phyloP scores from a whole-genome alignment of 306 rosid genomes.

The Cotoneaster glaucophyllus region DNA sequence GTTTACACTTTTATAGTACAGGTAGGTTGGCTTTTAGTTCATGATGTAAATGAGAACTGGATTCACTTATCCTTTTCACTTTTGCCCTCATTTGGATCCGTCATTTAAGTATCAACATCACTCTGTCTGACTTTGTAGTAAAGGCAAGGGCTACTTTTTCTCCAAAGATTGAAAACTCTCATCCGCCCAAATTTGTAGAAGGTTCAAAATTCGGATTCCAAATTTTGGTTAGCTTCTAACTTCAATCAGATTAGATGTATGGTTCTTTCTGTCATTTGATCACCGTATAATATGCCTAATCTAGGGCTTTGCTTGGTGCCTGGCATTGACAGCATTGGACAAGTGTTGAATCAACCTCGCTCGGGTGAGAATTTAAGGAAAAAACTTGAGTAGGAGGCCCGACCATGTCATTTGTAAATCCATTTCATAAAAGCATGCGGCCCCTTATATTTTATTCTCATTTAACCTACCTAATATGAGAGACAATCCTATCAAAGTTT shows the following conservation, averaged over 20 bases:
- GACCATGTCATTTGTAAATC: too few species aligned
- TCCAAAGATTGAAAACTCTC: slow-evolving; percentile 3
- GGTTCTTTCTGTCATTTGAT: background rate
- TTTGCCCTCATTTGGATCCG: slow-evolving; percentile 30
- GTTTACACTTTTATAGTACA: background rate
- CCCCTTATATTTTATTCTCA: too few species aligned
- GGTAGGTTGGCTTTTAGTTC: slow-evolving; percentile 5
- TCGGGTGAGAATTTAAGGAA: too few species aligned
- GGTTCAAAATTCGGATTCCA: background rate
- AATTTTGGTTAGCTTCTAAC: background rate
- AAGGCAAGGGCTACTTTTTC: background rate
- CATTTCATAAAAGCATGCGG: too few species aligned
- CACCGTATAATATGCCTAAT: background rate
- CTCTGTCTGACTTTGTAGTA: slow-evolving; percentile 25
- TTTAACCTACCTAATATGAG: too few species aligned
- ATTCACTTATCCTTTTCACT: slow-evolving; percentile 42
- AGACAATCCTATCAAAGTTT: too few species aligned
- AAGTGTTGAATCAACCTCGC: background rate
- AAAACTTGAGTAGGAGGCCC: background rate
- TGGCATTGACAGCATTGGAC: background rate
- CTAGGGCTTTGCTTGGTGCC: background rate
- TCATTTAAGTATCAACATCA: slow-evolving; percentile 32
- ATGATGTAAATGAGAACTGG: slow-evolving; percentile 28
- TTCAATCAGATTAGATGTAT: background rate
- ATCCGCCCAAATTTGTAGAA: background rate